Evolutionary conservation across 805 yeast genomes (phyloP).

Genomic region (Hanseniaspora meyeri): DNA sequence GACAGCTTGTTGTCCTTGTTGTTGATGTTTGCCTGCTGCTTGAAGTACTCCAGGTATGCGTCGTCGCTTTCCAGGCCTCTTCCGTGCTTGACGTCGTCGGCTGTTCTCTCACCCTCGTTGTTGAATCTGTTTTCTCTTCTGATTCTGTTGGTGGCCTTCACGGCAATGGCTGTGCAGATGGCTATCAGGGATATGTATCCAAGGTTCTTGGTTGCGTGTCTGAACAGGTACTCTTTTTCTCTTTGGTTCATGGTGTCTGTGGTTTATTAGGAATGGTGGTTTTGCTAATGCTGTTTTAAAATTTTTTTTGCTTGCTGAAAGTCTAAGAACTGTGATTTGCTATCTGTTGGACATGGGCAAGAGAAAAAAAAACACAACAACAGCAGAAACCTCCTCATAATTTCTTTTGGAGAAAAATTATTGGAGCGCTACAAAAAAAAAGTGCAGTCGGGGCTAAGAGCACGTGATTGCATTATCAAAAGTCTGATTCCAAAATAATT

Average conservation of each 20-base stretch:
- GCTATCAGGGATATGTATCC: conserved; percentile 5
- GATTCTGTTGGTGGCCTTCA: conserved; percentile 7
- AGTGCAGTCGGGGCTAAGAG: too few relatives aligned
- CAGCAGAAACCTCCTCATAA: too few relatives aligned
- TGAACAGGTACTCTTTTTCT: neutral
- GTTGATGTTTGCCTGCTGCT: neutral
- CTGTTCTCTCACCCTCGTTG: conserved; percentile 1
- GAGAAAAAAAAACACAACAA: too few relatives aligned
- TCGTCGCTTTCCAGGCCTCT: conserved; percentile 9
- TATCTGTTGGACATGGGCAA: too few relatives aligned
- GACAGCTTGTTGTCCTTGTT: neutral
- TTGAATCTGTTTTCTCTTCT: conserved; percentile 10
- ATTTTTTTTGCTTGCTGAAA: too few relatives aligned
- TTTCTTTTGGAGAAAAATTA: too few relatives aligned
- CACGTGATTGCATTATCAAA: too few relatives aligned
- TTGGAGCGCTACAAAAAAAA: too few relatives aligned
- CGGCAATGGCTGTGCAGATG: neutral
- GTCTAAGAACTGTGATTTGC: too few relatives aligned
- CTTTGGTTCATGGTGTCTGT: neutral
- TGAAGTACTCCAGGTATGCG: conserved; percentile 8
- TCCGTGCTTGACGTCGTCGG: conserved; percentile 3
- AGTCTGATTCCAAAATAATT: too few relatives aligned
- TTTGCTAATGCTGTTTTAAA: too few relatives aligned
- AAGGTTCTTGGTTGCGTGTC: conserved; percentile 4
- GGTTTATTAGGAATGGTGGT: too few relatives aligned